Conservation (phyloP, 768 basidiomycete species). For the Russula sp. region DNA sequence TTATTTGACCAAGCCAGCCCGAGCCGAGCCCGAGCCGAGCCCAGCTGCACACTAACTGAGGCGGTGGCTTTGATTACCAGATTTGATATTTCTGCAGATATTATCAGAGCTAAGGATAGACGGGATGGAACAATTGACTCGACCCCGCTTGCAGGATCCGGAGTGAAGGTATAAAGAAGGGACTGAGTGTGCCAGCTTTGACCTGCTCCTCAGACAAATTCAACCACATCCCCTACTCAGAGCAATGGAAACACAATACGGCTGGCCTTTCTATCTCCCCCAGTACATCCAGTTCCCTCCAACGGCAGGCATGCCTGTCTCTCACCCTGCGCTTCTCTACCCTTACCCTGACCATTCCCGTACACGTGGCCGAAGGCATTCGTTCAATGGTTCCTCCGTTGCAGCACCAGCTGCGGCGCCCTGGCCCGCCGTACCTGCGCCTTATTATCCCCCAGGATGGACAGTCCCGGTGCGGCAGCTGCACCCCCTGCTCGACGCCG, state of each 20-base stretch:
- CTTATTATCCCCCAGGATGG: slow-evolving; percentile 16
- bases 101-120: too few relatives aligned
- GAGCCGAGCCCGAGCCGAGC: too few relatives aligned
- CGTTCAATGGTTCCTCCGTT: too few relatives aligned
- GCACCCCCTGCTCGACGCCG: slow-evolving; percentile 22
- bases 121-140: too few relatives aligned
- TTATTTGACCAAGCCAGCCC: too few relatives aligned
- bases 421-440: slow-evolving; percentile 11
- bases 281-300: slow-evolving; percentile 20
- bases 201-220: background rate
- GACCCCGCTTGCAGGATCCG: too few relatives aligned
- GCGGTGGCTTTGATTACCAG: too few relatives aligned
- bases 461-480: slow-evolving; percentile 6
- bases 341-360: slow-evolving; percentile 6
- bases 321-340: slow-evolving; percentile 12
- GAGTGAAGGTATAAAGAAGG: background rate
- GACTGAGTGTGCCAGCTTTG: background rate
- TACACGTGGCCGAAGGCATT: background rate
- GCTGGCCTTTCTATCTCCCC: slow-evolving; percentile 6
- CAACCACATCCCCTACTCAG: background rate
- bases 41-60: too few relatives aligned
- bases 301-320: background rate
- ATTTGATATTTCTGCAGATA: too few relatives aligned
- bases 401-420: background rate
- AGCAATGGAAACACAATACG: slow-evolving; percentile 9